A percentile compares a stretch with the other conserved stretches of the same genome.
Conservation (phyloP, 2,329 filamentous ascomycete genomes). For the Fusarium sp. region DNA sequence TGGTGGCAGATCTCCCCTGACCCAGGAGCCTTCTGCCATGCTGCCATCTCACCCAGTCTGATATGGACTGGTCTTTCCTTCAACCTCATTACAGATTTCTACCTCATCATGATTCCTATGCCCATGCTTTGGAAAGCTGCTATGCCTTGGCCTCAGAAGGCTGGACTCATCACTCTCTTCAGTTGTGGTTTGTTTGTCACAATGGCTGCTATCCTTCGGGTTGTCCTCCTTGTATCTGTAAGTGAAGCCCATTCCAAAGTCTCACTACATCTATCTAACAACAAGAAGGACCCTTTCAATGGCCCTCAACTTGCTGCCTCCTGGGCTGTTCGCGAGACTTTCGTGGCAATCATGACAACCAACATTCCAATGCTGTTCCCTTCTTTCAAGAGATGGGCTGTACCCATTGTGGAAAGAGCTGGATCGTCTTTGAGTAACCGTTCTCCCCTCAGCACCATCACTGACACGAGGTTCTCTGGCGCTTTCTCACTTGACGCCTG, state of each 20-base stretch:
- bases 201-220: conserved; percentile 54
- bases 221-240: conserved; percentile 47
- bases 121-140: conserved; percentile 61
- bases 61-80: conserved; percentile 64
- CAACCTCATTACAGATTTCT: conserved; percentile 68
- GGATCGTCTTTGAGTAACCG: conserved; percentile 38
- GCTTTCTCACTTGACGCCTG: conserved; percentile 35
- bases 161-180: conserved; percentile 55
- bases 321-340: conserved; percentile 59
- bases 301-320: conserved; percentile 56
- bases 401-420: conserved; percentile 42
- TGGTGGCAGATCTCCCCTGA: conserved; percentile 72
- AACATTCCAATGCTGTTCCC: conserved; percentile 61
- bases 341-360: conserved; percentile 58
- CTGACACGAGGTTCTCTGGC: conserved; percentile 34
- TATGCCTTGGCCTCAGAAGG: conserved; percentile 53
- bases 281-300: conserved; percentile 54
- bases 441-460: conserved; percentile 23
- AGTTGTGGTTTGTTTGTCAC: conserved; percentile 57
- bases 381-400: conserved; percentile 54
- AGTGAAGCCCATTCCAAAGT: neutral
- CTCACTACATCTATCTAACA: neutral
- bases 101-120: conserved; percentile 68
- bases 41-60: conserved; percentile 62
- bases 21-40: conserved; percentile 63